Evolutionary conservation across 352 stramenopile species (phyloP).

Genomic region (Pythium dissimile): DNA sequence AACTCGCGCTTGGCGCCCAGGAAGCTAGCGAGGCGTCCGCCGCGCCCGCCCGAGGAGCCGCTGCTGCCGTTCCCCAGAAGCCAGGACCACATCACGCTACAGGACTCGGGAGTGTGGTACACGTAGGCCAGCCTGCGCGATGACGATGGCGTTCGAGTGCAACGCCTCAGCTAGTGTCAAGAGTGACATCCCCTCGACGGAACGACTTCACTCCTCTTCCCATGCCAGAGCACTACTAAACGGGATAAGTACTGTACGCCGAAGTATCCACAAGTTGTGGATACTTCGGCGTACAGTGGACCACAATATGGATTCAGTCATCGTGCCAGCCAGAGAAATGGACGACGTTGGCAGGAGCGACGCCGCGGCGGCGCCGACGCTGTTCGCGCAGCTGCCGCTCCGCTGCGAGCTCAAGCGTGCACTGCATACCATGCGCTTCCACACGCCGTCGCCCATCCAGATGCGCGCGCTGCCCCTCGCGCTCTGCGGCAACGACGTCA

Average conservation of each 20-base stretch:
- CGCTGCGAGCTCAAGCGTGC: slow-evolving; percentile 44
- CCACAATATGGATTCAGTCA: not conserved
- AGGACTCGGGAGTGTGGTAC: not conserved
- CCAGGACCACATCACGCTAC: slow-evolving; percentile 37
- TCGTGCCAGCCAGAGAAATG: not conserved
- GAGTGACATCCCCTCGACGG: slow-evolving; percentile 13
- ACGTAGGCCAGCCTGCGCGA: not conserved
- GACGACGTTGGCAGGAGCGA: slow-evolving; percentile 1
- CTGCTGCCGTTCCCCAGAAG: slow-evolving; percentile 26
- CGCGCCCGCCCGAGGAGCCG: slow-evolving; percentile 1
- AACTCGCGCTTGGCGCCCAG: slow-evolving; percentile 40
- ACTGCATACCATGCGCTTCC: slow-evolving; percentile 52
- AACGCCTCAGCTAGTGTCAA: slow-evolving; percentile 11
- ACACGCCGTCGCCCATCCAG: slow-evolving; percentile 64
- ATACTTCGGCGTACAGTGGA: not conserved
- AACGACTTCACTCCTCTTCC: not conserved
- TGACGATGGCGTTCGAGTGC: slow-evolving; percentile 18
- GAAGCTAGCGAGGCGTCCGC: slow-evolving; percentile 20
- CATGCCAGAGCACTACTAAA: not conserved
- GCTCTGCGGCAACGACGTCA: slow-evolving; percentile 78
- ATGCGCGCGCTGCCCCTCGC: slow-evolving; percentile 58
- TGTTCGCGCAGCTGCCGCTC: slow-evolving; percentile 64
- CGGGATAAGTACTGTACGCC: not conserved
- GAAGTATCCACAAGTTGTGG: not conserved
- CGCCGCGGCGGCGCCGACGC: slow-evolving; percentile 9